Evolutionary conservation across 2,329 filamentous ascomycete genomes (phyloP).

Genomic region (Emergomyces pasteurianus): DNA sequence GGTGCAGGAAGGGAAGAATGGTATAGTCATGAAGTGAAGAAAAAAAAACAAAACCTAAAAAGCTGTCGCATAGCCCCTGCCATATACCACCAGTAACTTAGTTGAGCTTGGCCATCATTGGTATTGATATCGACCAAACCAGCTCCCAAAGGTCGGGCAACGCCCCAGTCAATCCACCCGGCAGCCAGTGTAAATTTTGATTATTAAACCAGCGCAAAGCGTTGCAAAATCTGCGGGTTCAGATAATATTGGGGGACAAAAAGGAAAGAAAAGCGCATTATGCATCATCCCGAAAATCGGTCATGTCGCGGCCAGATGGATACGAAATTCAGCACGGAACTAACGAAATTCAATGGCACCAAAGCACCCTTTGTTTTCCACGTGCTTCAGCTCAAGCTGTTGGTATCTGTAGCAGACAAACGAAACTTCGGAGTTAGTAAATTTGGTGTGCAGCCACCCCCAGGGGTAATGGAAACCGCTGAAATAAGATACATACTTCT

Average conservation of each 20-base stretch:
- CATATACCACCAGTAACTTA: not conserved
- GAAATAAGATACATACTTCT: constrained; percentile 56
- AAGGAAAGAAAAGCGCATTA: too few relatives aligned
- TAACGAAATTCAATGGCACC: constrained; percentile 79
- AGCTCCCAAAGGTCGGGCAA: not conserved
- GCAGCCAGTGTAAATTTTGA: not conserved
- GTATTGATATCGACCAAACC: not conserved
- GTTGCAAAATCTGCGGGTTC: not conserved
- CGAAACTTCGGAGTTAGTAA: not conserved
- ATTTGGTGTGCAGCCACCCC: not conserved
- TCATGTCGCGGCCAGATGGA: not conserved
- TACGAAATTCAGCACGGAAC: constrained; percentile 18
- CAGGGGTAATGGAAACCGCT: not conserved
- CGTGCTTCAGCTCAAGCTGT: constrained; percentile 80
- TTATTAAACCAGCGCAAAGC: not conserved
- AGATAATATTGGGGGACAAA: not conserved
- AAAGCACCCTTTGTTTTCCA: constrained; percentile 72
- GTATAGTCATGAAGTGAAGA: not conserved
- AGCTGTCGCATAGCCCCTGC: not conserved
- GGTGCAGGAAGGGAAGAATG: not conserved
- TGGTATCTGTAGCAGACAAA: constrained; percentile 54
- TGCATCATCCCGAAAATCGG: not conserved
- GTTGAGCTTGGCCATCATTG: too few relatives aligned
- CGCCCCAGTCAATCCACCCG: not conserved
- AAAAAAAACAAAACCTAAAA: not conserved